Evolutionary conservation across 805 yeast species (phyloP).

Genomic region (Candida fluviatilis): DNA sequence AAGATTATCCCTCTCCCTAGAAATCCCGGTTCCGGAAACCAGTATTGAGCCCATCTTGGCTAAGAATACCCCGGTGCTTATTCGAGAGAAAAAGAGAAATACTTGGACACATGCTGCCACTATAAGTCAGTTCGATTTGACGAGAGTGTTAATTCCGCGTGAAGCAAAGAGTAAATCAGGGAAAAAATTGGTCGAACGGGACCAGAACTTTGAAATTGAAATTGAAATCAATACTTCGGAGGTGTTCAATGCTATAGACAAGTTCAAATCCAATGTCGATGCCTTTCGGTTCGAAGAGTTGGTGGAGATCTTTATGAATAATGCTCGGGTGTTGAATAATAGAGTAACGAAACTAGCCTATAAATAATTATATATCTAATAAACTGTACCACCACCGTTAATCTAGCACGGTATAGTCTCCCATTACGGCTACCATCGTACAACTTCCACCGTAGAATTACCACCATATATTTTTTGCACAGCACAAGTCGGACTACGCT

Average conservation of each 20-base stretch:
- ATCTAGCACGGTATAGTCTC: no score
- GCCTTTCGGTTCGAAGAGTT: conserved; percentile 39
- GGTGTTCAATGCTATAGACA: conserved; percentile 39
- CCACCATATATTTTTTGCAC: background rate
- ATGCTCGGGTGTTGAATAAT: conserved; percentile 41
- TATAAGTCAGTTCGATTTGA: conserved; percentile 67
- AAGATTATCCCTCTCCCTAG: conserved; percentile 71
- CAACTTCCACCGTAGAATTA: background rate
- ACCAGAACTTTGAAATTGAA: conserved; percentile 35
- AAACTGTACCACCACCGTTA: no score
- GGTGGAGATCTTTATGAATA: conserved; percentile 42
- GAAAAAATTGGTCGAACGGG: conserved; percentile 31
- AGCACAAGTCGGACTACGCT: no score
- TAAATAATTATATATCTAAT: background rate
- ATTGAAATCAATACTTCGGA: conserved; percentile 37
- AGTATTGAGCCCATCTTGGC: conserved; percentile 48
- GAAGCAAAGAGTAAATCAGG: conserved; percentile 36
- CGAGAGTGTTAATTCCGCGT: conserved; percentile 47
- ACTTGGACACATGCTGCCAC: conserved; percentile 74
- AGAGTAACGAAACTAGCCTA: conserved; percentile 38
- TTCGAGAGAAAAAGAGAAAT: conserved; percentile 68
- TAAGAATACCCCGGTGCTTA: conserved; percentile 49
- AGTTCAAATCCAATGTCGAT: conserved; percentile 34
- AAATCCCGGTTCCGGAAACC: conserved; percentile 65
- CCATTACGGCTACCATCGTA: conserved; percentile 1